phyloP scores from a whole-genome alignment of 495 filamentous ascomycete species.

The Penicillium dipodomyicola region DNA sequence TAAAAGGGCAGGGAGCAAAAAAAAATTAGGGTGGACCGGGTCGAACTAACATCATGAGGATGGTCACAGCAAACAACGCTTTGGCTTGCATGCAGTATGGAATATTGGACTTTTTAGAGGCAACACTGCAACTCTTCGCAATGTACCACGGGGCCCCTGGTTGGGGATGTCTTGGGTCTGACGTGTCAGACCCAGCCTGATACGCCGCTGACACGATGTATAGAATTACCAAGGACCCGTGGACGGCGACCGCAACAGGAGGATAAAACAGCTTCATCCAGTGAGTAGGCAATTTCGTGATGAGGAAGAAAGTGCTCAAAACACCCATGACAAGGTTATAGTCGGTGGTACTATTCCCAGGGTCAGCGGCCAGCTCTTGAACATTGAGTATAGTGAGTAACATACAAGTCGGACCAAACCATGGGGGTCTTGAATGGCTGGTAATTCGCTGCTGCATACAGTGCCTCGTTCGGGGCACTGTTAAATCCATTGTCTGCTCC shows the following conservation, averaged over 20 bases:
- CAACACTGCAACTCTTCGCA: constrained; percentile 69
- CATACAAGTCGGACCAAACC: constrained; percentile 82
- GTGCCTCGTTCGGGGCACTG: constrained; percentile 66
- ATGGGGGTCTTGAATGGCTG: constrained; percentile 62
- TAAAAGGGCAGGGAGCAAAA: neutral
- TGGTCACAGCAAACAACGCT: constrained; percentile 64
- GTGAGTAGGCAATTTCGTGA: constrained; percentile 61
- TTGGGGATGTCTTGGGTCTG: constrained; percentile 67
- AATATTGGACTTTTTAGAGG: constrained; percentile 50
- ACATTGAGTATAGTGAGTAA: constrained; percentile 19
- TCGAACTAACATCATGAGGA: constrained; percentile 66
- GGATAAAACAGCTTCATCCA: constrained; percentile 73
- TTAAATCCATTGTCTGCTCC: constrained; percentile 79
- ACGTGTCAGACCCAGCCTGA: constrained; percentile 78
- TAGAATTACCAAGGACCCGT: constrained; percentile 57
- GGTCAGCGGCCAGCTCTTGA: constrained; percentile 3
- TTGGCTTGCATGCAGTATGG: constrained; percentile 77
- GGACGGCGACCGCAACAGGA: constrained; percentile 58
- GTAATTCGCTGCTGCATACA: constrained; percentile 79
- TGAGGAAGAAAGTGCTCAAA: constrained; percentile 54
- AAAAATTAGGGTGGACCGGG: neutral
- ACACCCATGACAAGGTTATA: constrained; percentile 83
- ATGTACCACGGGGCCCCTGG: constrained; percentile 79
- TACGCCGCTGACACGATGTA: constrained; percentile 65
- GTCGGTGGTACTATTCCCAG: constrained; percentile 61